Conservation (phyloP, 2,329 filamentous ascomycete species). For the Colletotrichum lindemuthianum region DNA sequence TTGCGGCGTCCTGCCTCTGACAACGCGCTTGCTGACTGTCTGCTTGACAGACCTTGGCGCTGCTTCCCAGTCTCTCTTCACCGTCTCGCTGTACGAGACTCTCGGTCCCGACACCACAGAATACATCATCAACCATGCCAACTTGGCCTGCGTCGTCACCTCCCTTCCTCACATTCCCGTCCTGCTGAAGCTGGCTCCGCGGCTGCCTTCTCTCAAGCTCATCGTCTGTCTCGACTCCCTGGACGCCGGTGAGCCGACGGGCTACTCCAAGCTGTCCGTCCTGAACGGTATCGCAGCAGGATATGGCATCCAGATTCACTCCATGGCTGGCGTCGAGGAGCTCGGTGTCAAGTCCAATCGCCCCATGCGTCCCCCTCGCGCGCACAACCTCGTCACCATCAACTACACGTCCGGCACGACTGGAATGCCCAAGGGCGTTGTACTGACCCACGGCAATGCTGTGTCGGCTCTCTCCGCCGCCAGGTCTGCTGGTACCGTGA, state of each 20-base stretch:
- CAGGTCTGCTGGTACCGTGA: conserved; percentile 64
- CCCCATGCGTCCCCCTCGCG: conserved; percentile 75
- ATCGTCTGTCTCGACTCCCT: conserved; percentile 89
- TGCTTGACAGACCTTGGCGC: conserved; percentile 76
- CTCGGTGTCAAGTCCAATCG: conserved; percentile 77
- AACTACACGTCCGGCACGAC: conserved; percentile 92
- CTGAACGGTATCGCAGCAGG: conserved; percentile 79
- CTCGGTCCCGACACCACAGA: conserved; percentile 91
- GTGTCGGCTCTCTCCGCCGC: conserved; percentile 75
- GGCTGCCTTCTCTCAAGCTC: conserved; percentile 82
- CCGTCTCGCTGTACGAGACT: conserved; percentile 96
- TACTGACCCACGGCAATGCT: conserved; percentile 84
- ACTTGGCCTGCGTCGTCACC: conserved; percentile 78
- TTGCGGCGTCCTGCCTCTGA: background rate
- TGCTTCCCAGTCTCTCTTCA: conserved; percentile 87
- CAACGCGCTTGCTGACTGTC: conserved; percentile 3
- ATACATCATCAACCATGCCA: conserved; percentile 94
- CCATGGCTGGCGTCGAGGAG: conserved; percentile 82
- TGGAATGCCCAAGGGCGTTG: conserved; percentile 83
- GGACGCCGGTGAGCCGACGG: conserved; percentile 79
- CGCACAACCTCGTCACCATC: conserved; percentile 85
- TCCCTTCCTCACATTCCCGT: conserved; percentile 84
- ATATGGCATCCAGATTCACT: conserved; percentile 81
- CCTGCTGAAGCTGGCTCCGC: conserved; percentile 81
- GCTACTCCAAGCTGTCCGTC: conserved; percentile 81